A percentile compares a stretch with the other conserved stretches of the same genome.
Evolutionary conservation across 73 alveolate species (phyloP).

Genomic region (Paramecium tetraurelia): DNA sequence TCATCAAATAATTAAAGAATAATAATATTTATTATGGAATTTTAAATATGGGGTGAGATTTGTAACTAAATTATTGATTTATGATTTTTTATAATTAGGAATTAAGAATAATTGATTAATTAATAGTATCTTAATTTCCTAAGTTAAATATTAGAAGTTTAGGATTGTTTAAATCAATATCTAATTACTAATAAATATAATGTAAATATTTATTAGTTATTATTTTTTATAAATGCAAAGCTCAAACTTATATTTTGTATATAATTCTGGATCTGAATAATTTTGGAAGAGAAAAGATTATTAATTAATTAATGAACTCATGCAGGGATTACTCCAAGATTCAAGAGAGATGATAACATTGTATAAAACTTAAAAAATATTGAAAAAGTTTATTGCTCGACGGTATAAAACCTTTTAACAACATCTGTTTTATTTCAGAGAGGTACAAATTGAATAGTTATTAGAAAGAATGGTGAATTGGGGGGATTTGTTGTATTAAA

Average conservation of each 20-base stretch:
- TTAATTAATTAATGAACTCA: background rate
- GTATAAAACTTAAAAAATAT: background rate
- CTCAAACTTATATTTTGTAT: slow-evolving; percentile 43
- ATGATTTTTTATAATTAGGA: background rate
- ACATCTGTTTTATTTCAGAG: background rate
- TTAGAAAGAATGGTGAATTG: background rate
- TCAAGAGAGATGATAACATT: background rate
- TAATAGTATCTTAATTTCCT: background rate
- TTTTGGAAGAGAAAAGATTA: slow-evolving; percentile 2
- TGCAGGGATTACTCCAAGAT: background rate
- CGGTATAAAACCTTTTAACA: background rate
- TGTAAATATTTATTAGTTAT: background rate
- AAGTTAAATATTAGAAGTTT: background rate
- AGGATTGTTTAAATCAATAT: background rate
- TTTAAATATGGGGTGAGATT: background rate
- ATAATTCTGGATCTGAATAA: background rate
- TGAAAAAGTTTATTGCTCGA: background rate
- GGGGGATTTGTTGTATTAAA: background rate
- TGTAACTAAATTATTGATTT: background rate
- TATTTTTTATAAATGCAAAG: slow-evolving; percentile 26
- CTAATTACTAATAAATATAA: background rate
- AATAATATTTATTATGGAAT: background rate
- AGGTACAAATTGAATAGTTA: background rate
- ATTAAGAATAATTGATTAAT: background rate
- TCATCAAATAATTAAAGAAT: background rate